Evolutionary conservation across 2,329 filamentous ascomycete species (phyloP), one percentile per base, ranked within the genome.

Genomic region (Arthrobotrys megalospora): DNA sequence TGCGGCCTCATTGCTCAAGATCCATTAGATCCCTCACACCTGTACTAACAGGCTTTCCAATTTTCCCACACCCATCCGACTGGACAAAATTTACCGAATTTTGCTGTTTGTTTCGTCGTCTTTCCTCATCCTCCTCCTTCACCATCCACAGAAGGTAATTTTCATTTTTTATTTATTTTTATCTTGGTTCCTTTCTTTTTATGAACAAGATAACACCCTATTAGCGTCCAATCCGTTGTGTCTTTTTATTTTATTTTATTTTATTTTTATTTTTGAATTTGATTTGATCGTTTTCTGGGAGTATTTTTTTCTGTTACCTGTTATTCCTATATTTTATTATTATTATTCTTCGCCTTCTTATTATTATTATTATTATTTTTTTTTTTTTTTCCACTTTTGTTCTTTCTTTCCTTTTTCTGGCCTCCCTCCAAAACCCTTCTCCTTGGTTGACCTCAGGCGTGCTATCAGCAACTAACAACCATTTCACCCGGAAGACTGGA

Each of bases 331-430:
- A 34, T 50, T 50, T 36, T 10, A 48, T 45, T 55, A 60, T 65
- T 68, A 68, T 72, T 73, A 67, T 47, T 63, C 48, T 60, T 67
- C 66, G 67, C 48, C 73, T 55, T 69, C 77, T 72, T 64, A 19
- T 62, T 58, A 52, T 66, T 41, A n/a, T 43, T 76, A 50, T 53
- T 65, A 65, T 77, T 70, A 28, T 58, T 53, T 16, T 19, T 10
- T 45, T 16, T 19, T 10, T 45, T 47, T 62, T 64, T 62, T 11
- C 50, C 36, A 41, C 53, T 73, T 79, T 70, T 66, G 71, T 68
- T 16, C 73, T 69, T 80, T 81, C 68, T 78, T 72, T 77, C 52
- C 64, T 73, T 69, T 66, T 80, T 65, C 32, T 66, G 58, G 50
- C 63, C 36, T 77, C 43, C 47, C 75, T 50, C 72, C 50, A 66